Evolutionary conservation across 176 grass and related monocot species (phyloP), one percentile per base, ranked within the genome.

Genomic region (Oryza coarctata): DNA sequence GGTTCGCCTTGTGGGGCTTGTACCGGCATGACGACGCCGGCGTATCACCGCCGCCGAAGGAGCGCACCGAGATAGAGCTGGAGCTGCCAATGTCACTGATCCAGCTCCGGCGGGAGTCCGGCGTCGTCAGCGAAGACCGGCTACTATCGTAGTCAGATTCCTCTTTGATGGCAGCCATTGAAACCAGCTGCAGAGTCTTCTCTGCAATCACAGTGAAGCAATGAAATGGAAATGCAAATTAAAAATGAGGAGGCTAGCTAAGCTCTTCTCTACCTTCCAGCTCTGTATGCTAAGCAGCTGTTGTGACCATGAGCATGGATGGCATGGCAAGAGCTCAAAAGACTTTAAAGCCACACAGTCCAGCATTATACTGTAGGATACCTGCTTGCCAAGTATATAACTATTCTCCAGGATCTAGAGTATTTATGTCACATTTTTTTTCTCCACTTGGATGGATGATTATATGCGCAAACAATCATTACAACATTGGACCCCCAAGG

Each of bases 141-240:
- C 89, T 87, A 78, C 94, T 97, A 80, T 92, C 92, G 65, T 92
- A 92, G 87, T 94, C 94, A 1, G 94, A 97, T 63, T 97, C 94
- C 17, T 94, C 92, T 73, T 75, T 86, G 62, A 81, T 71, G 85
- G 78, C 58, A 47, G 85, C 78, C 85, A 89, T 88, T 61, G 83
- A 73, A 74, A 33, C 75, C 64, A 76, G 20, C 67, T 77, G 29
- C 58, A 71, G 84, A 23, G 30, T 67, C 34, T 33, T 33, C n/a
- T 33, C 32, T 33, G 32, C 32, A 33, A 33, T n/a, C n/a, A n/a
- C n/a, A n/a, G n/a, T 2, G 64, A 57, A 49, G 26, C 17, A 70
- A 77, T 29, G 33, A 65, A 79, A 36, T 36, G 71, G 66, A 65
- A 60, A 57, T 45, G 78, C 71, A 69, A 58, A 86, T 27, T 32